Base-by-base conservation (phyloP, 2,329 filamentous ascomycete genomes). In the Verticillium nonalfalfae region DNA sequence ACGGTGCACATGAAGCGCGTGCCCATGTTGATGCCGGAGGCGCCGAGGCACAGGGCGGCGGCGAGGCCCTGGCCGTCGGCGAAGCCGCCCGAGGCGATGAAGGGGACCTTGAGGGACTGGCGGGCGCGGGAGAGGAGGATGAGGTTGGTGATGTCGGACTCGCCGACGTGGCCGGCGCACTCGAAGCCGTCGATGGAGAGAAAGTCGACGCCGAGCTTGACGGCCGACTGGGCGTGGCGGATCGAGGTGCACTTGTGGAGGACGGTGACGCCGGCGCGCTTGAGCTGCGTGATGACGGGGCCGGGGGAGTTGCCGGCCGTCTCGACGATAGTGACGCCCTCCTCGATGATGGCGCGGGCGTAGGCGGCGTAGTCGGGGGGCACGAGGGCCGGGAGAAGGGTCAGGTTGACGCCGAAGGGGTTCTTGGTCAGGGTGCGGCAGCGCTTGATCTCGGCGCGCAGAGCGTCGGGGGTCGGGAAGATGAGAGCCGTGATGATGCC, bases 171-270 rank as follows among this genome's bases (percentile, higher is more conserved):
- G 67, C 84, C 95, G 54, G 93, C 95, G 78, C 95, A 99, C 77
- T 99, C 95, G 73, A 99, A 98, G 54, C 95, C 95, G 73, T 99
- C 95, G 69, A 99, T 98, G 67, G 89, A 93, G 62, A 99, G 79
- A 77, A 99, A 98, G 76, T 99, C 95, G 4, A 97, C 95, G 65
- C 95, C 95, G 45, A 98, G 87, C 77, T 96, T 97, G 62, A 96
- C 84, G 57, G 95, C 95, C 66, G 90, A 93, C 75, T 92, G 86
- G 21, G 95, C 95, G 74, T 99, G 95, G 60, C 93, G 83, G 77
- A 99, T 96, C 5, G 92, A 96, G 9, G 95, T 99, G 81, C 95
- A 98, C 80, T 99, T 99, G 85, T 99, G 95, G 61, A 99, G 80
- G 68, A 99, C 87, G 61, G 85, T 94, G 70, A 85, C 85, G 61